Percentiles rank a stretch among this genome's conserved stretches.
These are phyloP conservation scores for Beta corolliflora DNA, from an alignment of 179 eudicot species.

Conservation along the genomic window DNA sequence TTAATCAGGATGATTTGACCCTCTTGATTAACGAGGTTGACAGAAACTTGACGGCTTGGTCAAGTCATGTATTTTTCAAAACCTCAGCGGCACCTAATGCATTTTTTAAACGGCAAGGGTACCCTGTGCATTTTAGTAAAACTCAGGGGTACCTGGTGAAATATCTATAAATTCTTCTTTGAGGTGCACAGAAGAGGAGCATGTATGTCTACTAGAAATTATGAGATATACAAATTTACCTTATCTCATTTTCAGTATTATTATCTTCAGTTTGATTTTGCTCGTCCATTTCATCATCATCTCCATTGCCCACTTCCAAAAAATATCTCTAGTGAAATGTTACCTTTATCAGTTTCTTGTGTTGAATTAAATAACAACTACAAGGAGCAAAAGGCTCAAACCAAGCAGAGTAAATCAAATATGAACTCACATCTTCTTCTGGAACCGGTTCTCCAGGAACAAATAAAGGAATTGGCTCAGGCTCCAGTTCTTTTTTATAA, in stretches of 20 bases:
- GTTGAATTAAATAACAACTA: background rate
- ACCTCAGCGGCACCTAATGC: too few species aligned
- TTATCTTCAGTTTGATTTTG: conserved; percentile 36
- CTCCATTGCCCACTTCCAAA: conserved; percentile 74
- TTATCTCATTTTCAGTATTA: conserved; percentile 51
- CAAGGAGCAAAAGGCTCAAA: background rate
- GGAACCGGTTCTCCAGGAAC: conserved; percentile 67
- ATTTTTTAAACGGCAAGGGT: too few species aligned
- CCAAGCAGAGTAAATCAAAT: background rate
- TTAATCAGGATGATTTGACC: too few species aligned
- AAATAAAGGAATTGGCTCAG: conserved; percentile 74
- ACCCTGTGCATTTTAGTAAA: too few species aligned
- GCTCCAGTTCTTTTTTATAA: conserved; percentile 74
- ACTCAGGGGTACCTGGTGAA: too few species aligned
- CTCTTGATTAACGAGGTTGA: too few species aligned
- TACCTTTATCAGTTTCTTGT: conserved; percentile 12
- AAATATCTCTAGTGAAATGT: conserved; percentile 63
- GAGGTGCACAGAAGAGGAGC: background rate
- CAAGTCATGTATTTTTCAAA: too few species aligned
- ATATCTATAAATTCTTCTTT: too few species aligned
- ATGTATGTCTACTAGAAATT: background rate
- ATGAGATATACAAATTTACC: conserved; percentile 37
- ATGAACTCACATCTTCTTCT: conserved; percentile 76
- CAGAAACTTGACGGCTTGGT: too few species aligned
- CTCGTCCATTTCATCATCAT: conserved; percentile 59